Evolutionary conservation across 1,139 yeast genomes (phyloP), one percentile per base, ranked within the genome.

Genomic region (Protomyces inundatus): DNA sequence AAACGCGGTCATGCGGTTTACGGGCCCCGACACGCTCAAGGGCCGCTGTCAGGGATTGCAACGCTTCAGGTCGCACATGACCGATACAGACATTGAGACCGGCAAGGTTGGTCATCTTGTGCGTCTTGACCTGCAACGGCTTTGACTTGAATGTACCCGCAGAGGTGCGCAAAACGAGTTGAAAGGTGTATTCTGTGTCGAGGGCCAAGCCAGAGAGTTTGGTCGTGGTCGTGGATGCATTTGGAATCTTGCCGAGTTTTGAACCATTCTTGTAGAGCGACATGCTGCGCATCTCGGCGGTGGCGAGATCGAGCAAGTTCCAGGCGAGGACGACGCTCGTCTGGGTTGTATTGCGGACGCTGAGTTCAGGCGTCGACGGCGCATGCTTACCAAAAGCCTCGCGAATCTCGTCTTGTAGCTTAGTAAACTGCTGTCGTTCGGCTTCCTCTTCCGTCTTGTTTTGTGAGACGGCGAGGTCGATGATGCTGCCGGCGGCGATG

Each of bases 51-150:
- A 93, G 82, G 68, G 89, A 96, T 3, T 79, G 80, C 23, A 76
- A 75, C 0, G 84, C 77, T 64, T 88, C 84, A 64, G 84, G 88
- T 66, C 81, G 78, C 65, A 93, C 80, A 61, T 88, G 88, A 36
- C 98, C 98, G 63, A 90, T 75, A 74, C 98, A 93, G 3, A 90
- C 88, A 0, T 95, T 90, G 66, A 93, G 90, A 66, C 99, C 99
- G 1, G 90, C 82, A 70, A 95, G 80, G 74, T 93, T 97, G 0
- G 97, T 91, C 97, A 93, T 91, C 73, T 90, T 91, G 74, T 91
- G 98, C 6, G 98, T 93, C 66, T 83, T 86, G 10, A 91, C 84
- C 63, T 82, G 82, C 50, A 93, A 75, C 40, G 77, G 77, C 52
- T 90, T 87, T 5, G 96, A 88, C 73, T 79, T 79, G 72, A 82